Base-by-base conservation (phyloP, 1,139 yeast species). In the Protomyces arabidopsidicola region DNA sequence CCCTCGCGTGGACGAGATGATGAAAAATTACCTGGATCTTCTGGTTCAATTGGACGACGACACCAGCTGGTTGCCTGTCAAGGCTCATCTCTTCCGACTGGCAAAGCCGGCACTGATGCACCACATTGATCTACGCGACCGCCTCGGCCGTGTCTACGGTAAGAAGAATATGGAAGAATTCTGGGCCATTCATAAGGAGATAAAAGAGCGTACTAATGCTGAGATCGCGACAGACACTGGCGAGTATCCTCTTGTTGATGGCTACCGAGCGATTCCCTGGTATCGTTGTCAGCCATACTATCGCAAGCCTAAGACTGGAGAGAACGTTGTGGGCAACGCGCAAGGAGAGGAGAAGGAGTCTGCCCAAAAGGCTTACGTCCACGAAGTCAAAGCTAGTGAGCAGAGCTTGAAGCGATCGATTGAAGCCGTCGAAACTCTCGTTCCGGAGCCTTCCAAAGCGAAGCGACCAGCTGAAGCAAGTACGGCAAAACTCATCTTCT, bases 251-350 rank as follows among this genome's bases (percentile, higher is more conserved):
- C 85, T 87, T 71, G 74, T 76, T 39, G 87, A 95, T 90, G 96
- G 96, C 60, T 93, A 93, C 74, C 84, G 84, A 73, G 81, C 80
- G 5, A 83, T 93, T n/a, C 98, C 98, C 2, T 91, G 87, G 74
- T 93, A 98, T 98, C 81, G 98, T 70, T 85, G 96, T 68, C 98
- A 93, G 75, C 98, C 98, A 1, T 88, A 89, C 73, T 90, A 95
- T 78, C 81, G 98, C 69, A 84, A 86, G 8, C 95, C 89, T 1
- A 51, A 55, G 39, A 45, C 18, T n/a, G 45, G 27, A 27, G 42
- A 20, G 34, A 36, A n/a, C 24, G 54, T 24, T 27, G 8, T 8
- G 4, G 31, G 31, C 31, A 5, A 27, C 4, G 38, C 34, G 18
- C n/a, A 54, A 54, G 51, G 51, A 31, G 36, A 54, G 36, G 31